Evolutionary conservation across 2,329 filamentous ascomycete genomes (phyloP), one percentile per base, ranked within the genome.

Genomic region (Rhynchosporium graminicola): DNA sequence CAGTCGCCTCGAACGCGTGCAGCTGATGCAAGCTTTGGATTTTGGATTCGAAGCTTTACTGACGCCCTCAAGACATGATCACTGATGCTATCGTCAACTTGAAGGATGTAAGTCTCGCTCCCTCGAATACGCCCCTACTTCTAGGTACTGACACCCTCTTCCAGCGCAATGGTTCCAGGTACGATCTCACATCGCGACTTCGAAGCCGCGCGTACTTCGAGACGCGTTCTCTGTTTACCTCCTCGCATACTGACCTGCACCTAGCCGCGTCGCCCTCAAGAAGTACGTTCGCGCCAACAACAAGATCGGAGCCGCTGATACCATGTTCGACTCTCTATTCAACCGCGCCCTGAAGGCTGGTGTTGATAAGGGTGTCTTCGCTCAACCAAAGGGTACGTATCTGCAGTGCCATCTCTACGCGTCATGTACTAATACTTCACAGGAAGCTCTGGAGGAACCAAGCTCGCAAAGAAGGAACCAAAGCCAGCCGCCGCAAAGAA

Each of bases 241-340:
- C 8, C 36, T 38, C 26, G 33, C 9, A 57, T 50, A 63, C 67
- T 72, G 63, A 66, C 66, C 64, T 64, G 58, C 46, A 31, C 45
- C 54, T 60, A 77, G 75, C 70, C 88, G 88, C 74, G 85, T 88
- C 77, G 85, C 86, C 61, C 83, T 90, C 76, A 90, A 90, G 83
- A 90, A 90, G 77, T 90, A 90, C 76, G 85, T 91, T 69, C 81
- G 82, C 75, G 82, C 83, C 74, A 90, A 90, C 83, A 89, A 90
- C 81, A 84, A 83, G 73, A 79, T 87, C 71, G 79, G 78, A 68
- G 79, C 82, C 60, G 80, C 78, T 68, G 82, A 83, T 66, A 76
- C 78, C 60, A 80, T 81, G 62, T 90, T 90, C 76, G 87, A 87
- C 75, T 78, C 79, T 71, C 85, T 88, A 50, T 87, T 91, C 82